phyloP scores from a whole-genome alignment of 345 rosid genomes.

The Brassica nigra region DNA sequence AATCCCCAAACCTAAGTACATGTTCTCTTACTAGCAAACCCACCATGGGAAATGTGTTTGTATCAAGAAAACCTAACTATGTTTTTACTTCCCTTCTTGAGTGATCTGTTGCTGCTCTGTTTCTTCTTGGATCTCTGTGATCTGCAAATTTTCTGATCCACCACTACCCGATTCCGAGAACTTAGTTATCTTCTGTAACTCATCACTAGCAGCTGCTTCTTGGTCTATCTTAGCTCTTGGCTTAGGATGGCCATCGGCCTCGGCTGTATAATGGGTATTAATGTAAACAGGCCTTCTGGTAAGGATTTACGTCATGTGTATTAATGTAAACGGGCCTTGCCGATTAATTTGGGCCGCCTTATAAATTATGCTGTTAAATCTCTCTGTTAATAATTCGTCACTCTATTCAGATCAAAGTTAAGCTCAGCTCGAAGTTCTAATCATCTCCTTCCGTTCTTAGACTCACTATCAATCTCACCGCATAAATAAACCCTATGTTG shows the following conservation, averaged over 20 bases:
- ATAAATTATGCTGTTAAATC: too few relatives aligned
- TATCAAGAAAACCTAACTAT: background rate
- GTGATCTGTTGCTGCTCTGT: constrained; percentile 41
- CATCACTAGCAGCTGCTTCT: constrained; percentile 45
- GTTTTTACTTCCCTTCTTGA: constrained; percentile 35
- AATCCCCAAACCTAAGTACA: constrained; percentile 14
- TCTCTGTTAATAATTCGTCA: background rate
- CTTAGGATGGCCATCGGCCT: too few relatives aligned
- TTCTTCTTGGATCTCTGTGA: constrained; percentile 62
- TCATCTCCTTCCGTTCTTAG: background rate
- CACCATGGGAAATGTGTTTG: background rate
- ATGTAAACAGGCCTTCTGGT: background rate
- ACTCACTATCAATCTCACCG: background rate
- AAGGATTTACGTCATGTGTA: background rate
- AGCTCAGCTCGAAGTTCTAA: background rate
- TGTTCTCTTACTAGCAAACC: constrained; percentile 12
- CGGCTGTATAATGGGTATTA: constrained; percentile 35
- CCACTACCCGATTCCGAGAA: constrained; percentile 67
- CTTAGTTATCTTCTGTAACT: constrained; percentile 71
- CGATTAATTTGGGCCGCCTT: background rate
- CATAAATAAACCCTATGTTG: constrained; percentile 20
- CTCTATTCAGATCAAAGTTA: background rate
- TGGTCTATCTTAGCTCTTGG: constrained; percentile 58
- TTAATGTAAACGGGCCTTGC: background rate
- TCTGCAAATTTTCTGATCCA: constrained; percentile 39